Evolutionary conservation across 352 stramenopile species (phyloP), one percentile per base, ranked within the genome.

Genomic region (Lagenidium giganteum): DNA sequence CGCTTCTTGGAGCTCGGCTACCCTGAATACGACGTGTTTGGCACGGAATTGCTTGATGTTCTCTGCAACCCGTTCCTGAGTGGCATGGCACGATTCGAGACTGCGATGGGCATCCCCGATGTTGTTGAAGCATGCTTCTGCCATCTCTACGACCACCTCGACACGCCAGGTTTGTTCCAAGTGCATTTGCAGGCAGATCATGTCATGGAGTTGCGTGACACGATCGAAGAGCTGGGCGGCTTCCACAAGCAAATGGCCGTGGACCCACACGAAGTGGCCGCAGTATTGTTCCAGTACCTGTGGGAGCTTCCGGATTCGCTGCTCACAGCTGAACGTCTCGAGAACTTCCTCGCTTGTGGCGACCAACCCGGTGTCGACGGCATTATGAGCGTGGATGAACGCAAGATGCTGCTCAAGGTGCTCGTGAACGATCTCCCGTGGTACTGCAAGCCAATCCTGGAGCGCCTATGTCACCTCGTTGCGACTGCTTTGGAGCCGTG

Each of bases 31-130:
- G 67, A 87, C 33, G 72, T 87, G 8, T 83, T 85, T 33, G 74
- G 72, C 24, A 76, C 55, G 9, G 67, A 81, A 22, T 53, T 87
- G 24, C 37, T 78, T 21, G 70, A 87, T 37, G 74, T 80, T 30
- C 37, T 87, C 33, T 85, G 72, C 48, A 87, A 87, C 41, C 74
- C 74, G n/a, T 87, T 87, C 29, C 54, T 87, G 23, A 82, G 74
- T 26, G 70, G 74, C 42, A 79, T 87, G 64, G 74, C 74, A 20
- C 69, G 74, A 35, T 87, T 87, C 23, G 74, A 87, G 42, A 78
- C 74, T 22, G 66, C 74, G 13, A 59, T 87, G 36, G 74, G 72
- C 13, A 65, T 87, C 27, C 72, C 72, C 5, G 74, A 87, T 42
- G 70, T 87, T 23, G 64, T 64, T 0, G 74, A 87, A 50, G 67